These are phyloP conservation scores for Ogataea thermomethanolica DNA, from an alignment of 805 yeast species.

Conservation along the genomic window DNA sequence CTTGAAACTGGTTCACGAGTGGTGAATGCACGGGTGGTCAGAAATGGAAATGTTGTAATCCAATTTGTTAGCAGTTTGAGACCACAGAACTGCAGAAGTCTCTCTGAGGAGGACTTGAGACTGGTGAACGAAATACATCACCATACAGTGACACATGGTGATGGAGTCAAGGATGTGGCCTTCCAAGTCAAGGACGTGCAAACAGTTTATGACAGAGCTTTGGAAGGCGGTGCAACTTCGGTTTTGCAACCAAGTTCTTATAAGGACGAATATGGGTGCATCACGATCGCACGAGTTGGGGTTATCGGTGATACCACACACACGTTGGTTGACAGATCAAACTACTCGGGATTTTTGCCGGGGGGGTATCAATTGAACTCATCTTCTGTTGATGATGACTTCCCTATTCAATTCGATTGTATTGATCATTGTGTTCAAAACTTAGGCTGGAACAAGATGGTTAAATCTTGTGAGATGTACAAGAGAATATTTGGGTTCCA, in stretches of 20 bases:
- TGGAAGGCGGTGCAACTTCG: slow-evolving; percentile 45
- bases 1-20: slow-evolving; percentile 63
- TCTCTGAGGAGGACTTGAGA: slow-evolving; percentile 8
- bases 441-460: slow-evolving; percentile 67
- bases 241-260: slow-evolving; percentile 24
- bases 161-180: slow-evolving; percentile 75
- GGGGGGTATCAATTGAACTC: slow-evolving; percentile 18
- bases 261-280: slow-evolving; percentile 48
- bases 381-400: neutral
- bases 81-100: slow-evolving; percentile 17
- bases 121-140: slow-evolving; percentile 36
- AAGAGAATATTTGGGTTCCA: slow-evolving; percentile 67
- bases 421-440: slow-evolving; percentile 85
- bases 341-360: slow-evolving; percentile 28
- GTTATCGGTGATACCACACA: slow-evolving; percentile 65
- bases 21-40: slow-evolving; percentile 56
- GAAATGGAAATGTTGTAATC: slow-evolving; percentile 51
- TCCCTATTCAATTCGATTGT: slow-evolving; percentile 33
- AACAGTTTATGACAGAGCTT: slow-evolving; percentile 43
- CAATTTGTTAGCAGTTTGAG: slow-evolving; percentile 42
- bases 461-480: slow-evolving; percentile 54
- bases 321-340: slow-evolving; percentile 52
- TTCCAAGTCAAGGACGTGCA: slow-evolving; percentile 56
- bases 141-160: slow-evolving; percentile 61
- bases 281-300: slow-evolving; percentile 48